Evolutionary conservation across 768 basidiomycete species (phyloP), one percentile per base, ranked within the genome.

Genomic region (Mycena chlorophos): DNA sequence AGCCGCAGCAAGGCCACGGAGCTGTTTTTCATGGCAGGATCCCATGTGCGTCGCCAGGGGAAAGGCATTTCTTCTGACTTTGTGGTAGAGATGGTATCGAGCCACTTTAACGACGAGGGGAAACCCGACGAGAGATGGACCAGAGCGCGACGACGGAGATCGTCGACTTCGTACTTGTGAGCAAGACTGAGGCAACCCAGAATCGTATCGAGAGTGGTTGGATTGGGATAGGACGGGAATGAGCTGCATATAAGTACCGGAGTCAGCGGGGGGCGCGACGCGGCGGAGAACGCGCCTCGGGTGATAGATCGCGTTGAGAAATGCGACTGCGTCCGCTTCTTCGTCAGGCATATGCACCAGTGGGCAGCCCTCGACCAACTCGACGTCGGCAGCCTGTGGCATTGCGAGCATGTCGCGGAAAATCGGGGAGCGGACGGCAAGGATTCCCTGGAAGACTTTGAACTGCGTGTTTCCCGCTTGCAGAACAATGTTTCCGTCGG

Each of bases 401-500:
- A 66, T 30, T 2, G 62, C 26, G 20, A 66, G 54, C 65, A 69
- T 66, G 47, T 64, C 64, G 10, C 43, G 47, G 50, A 68, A 70
- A 5, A 71, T 58, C 0, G 65, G 49, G 3, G 69, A 69, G 12
- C 62, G 58, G 14, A 50, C 31, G 12, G 65, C 43, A 16, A 71
- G 54, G 22, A 69, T 27, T 17, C 60, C 63, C 8, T 60, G 55
- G 43, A 62, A 66, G 26, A 71, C 65, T 5, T 63, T 58, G 51
- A 65, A 71, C 4, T 57, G 58, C 1, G 63, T 60, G n/a, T 51
- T 46, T 22, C 67, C 67, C 5, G 68, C 66, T 27, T 62, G 34
- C 8, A 69, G 37, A 22, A 70, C 58, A 39, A 70, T 52, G 26
- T 54, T 64, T 4, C 69, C 64, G 38, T 69, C 68, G 3, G 49